Base-by-base conservation (phyloP, 305 asterid genomes). In the Fraxinus floribunda region DNA sequence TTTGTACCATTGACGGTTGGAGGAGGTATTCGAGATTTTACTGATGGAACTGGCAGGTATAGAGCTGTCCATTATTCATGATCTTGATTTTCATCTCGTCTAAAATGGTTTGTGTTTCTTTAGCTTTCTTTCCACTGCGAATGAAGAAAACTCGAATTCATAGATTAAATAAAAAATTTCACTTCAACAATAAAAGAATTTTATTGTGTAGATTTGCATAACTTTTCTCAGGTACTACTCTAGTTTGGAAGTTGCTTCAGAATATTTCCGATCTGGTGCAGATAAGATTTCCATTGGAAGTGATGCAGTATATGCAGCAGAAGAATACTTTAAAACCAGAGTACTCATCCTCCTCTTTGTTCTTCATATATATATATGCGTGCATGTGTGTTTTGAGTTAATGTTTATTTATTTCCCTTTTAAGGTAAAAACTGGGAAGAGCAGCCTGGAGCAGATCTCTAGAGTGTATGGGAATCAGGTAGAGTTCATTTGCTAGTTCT, bases 291-390 rank as follows among this genome's bases (percentile, higher is more conserved):
- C 99, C 38, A 94, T 95, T 80, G 99, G 99, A 85, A 94, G 98
- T 85, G 98, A 95, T 89, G 99, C 99, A 73, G 99, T 95, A 78
- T 94, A 93, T 88, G 97, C 99, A 74, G 97, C 99, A 44, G 99
- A 95, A 85, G 97, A 95, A 86, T 92, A 89, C 86, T 80, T 94
- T 49, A 93, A 87, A 87, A 91, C 94, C 24, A 90, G 94, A 82
- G 99, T 94, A 91, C 60, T 55, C 39, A 79, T 83, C 15, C 79
- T 29, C 2, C 73, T 83, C 72, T 30, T 26, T 55, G 72, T 24
- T 7, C 30, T 84, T 86, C 74, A 36, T 60, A 1, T 72, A 72
- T 72, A 72, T 82, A 77, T 44, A 16, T 15, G 18, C 5, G 15
- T 0, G 44, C 3, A 3, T 9, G 49, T 39, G 55, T 44, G 55